A percentile compares a stretch with the other conserved stretches of the same genome.
Evolutionary conservation across 108 stramenopile genomes (phyloP).

Genomic region (Nannochloropsis granulata): DNA sequence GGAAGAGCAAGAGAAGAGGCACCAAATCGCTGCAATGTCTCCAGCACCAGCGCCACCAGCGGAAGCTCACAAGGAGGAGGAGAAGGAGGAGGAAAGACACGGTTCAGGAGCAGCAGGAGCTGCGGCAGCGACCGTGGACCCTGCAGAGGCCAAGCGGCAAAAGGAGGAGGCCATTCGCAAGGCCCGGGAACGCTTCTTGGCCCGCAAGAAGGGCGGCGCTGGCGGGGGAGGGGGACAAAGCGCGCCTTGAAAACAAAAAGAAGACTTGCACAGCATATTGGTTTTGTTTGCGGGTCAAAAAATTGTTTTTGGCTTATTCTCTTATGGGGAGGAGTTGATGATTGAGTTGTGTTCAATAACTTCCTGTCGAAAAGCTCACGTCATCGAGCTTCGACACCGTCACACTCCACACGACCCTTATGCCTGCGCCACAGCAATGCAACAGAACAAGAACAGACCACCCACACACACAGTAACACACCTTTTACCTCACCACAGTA

Average conservation of each 20-base stretch:
- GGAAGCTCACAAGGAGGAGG: not conserved
- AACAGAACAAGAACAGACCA: too few relatives aligned
- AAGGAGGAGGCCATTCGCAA: conserved; percentile 19
- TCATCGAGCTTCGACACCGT: too few relatives aligned
- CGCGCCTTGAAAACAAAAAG: not conserved
- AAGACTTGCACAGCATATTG: not conserved
- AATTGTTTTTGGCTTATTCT: too few relatives aligned
- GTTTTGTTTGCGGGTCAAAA: not conserved
- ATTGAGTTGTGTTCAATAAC: too few relatives aligned
- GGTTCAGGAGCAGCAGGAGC: not conserved
- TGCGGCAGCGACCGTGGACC: not conserved
- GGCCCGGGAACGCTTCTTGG: conserved; percentile 24
- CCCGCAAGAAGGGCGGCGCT: conserved; percentile 15
- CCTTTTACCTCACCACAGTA: too few relatives aligned
- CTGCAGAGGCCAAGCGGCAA: not conserved
- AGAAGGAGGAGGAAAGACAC: not conserved
- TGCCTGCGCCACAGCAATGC: too few relatives aligned
- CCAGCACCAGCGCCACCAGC: not conserved
- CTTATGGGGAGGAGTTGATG: too few relatives aligned
- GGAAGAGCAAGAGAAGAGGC: not conserved
- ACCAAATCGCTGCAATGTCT: not conserved
- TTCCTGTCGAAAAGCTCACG: too few relatives aligned
- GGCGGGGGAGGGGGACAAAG: too few relatives aligned
- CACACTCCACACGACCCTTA: too few relatives aligned
- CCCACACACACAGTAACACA: too few relatives aligned